phyloP scores from a whole-genome alignment of 1,284 basidiomycete species.

The Moniliophthora roreri region DNA sequence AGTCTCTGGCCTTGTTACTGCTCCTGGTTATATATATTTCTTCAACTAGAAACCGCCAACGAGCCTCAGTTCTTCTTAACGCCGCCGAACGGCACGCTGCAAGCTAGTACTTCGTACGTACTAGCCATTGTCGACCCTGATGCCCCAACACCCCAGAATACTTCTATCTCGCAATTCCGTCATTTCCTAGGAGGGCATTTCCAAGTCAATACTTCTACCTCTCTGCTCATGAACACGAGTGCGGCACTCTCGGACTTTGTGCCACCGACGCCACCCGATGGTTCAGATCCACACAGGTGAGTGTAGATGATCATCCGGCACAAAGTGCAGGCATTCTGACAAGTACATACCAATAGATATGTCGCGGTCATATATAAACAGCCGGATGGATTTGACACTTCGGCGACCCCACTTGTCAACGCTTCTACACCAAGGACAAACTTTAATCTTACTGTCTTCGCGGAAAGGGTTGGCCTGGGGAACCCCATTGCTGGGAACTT shows the following conservation, averaged over 20 bases:
- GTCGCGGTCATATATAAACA: conserved; percentile 34
- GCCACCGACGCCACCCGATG: conserved; percentile 40
- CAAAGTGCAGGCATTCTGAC: background rate
- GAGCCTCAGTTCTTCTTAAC: conserved; percentile 36
- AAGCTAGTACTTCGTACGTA: conserved; percentile 33
- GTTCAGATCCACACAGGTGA: conserved; percentile 51
- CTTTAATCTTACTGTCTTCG: conserved; percentile 35
- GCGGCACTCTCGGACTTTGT: conserved; percentile 41
- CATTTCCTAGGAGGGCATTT: conserved; percentile 47
- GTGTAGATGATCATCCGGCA: conserved; percentile 10
- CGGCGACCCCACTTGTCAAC: conserved; percentile 28
- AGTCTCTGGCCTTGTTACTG: conserved; percentile 18
- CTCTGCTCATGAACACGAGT: conserved; percentile 35
- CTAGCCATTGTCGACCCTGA: conserved; percentile 50
- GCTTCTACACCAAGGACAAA: conserved; percentile 30
- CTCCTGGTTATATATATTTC: background rate
- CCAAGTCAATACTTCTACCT: conserved; percentile 26
- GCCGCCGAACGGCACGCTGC: conserved; percentile 20
- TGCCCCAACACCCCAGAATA: conserved; percentile 45
- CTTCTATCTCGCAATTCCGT: conserved; percentile 39
- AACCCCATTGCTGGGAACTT: conserved; percentile 35
- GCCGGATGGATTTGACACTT: conserved; percentile 27
- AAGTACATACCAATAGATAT: conserved; percentile 27
- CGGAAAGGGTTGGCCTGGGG: conserved; percentile 25
- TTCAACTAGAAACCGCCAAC: conserved; percentile 33